phyloP scores from a whole-genome alignment of 768 basidiomycete genomes.

The Clavulina sp. region DNA sequence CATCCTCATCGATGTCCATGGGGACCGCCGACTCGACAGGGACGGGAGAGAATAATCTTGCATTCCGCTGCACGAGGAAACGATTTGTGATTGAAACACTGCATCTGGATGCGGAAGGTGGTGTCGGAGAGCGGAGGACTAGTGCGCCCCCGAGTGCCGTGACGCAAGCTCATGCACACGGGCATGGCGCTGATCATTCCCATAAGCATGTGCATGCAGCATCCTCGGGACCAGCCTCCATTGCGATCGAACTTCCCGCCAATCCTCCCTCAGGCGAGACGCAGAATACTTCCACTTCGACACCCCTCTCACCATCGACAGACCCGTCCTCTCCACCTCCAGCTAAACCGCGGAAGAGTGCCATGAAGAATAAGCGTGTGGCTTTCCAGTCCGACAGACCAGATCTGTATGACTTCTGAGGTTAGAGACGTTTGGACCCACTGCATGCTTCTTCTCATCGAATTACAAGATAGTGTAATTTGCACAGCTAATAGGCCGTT shows the following conservation, averaged over 20 bases:
- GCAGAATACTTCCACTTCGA: too few species aligned
- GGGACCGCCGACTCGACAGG: constrained; percentile 20
- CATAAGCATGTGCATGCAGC: background rate
- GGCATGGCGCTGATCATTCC: background rate
- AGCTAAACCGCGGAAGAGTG: constrained; percentile 22
- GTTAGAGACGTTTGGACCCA: too few species aligned
- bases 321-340: too few species aligned
- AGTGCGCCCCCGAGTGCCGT: constrained; percentile 20
- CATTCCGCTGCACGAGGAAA: constrained; percentile 82
- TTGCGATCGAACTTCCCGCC: constrained; percentile 1
- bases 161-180: background rate
- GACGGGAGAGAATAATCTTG: constrained; percentile 90
- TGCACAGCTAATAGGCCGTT: too few species aligned
- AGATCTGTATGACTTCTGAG: constrained; percentile 56
- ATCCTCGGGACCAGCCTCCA: background rate
- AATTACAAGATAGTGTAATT: too few species aligned
- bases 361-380: constrained; percentile 42
- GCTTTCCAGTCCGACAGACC: constrained; percentile 48
- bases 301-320: too few species aligned
- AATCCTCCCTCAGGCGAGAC: constrained; percentile 10
- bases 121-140: constrained; percentile 58
- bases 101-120: constrained; percentile 76
- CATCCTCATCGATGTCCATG: constrained; percentile 22
- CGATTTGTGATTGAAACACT: constrained; percentile 80
- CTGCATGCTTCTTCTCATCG: too few species aligned